phyloP scores from a whole-genome alignment of 345 rosid species.

The Kandelia obovata region DNA sequence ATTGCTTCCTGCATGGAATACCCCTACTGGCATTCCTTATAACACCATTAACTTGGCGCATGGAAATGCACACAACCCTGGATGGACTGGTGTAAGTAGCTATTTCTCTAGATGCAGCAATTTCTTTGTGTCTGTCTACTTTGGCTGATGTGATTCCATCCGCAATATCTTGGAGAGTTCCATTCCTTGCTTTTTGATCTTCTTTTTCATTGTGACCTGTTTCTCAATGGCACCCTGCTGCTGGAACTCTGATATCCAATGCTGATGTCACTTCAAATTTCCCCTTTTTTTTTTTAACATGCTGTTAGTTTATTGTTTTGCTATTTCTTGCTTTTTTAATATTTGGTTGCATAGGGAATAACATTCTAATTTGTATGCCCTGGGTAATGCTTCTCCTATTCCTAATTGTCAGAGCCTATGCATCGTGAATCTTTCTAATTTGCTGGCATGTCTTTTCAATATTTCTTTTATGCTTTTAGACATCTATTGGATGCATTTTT shows the following conservation, averaged over 20 bases:
- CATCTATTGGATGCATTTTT: not conserved
- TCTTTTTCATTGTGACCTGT: not conserved
- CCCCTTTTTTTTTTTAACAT: not conserved
- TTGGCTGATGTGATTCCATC: not conserved
- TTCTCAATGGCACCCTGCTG: not conserved
- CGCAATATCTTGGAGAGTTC: not conserved
- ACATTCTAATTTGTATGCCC: not conserved
- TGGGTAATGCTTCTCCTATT: too few relatives aligned
- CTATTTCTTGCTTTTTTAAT: not conserved
- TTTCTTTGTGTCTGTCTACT: not conserved
- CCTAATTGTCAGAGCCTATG: not conserved
- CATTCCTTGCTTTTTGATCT: not conserved
- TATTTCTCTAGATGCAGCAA: not conserved
- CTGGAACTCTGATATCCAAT: not conserved
- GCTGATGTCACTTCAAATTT: not conserved
- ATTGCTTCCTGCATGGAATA: slow-evolving; percentile 94
- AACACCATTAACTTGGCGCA: slow-evolving; percentile 76
- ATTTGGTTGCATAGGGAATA: not conserved
- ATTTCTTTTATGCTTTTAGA: not conserved
- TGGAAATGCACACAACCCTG: slow-evolving; percentile 77
- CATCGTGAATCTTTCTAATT: not conserved
- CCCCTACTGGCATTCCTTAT: slow-evolving; percentile 80
- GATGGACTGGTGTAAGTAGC: slow-evolving; percentile 90
- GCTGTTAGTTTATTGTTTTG: not conserved
- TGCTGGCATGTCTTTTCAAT: not conserved